phyloP scores from a whole-genome alignment of 495 filamentous ascomycete species.

The Hyaloscypha hepaticicola region DNA sequence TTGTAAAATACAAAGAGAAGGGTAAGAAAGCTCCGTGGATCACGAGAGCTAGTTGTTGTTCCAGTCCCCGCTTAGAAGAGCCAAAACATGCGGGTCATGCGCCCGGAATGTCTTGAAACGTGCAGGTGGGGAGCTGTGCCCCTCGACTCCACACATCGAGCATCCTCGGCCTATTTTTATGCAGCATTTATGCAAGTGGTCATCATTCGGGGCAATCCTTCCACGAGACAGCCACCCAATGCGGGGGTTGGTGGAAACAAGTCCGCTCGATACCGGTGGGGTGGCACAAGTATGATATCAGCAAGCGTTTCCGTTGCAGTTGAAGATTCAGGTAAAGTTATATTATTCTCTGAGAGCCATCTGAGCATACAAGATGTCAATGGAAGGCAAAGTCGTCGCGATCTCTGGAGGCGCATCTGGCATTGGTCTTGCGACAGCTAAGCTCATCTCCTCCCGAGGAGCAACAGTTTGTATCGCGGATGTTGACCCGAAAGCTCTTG shows the following conservation, averaged over 20 bases:
- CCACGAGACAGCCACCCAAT: neutral
- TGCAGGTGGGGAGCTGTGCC: neutral
- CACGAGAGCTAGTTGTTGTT: neutral
- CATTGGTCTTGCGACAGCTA: constrained; percentile 52
- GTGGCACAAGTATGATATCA: neutral
- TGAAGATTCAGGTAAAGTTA: neutral
- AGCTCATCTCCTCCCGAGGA: constrained; percentile 41
- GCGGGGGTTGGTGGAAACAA: neutral
- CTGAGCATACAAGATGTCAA: neutral
- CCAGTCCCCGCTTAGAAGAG: neutral
- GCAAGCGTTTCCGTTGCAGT: neutral
- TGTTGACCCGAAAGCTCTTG: constrained; percentile 36
- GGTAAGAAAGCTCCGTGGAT: neutral
- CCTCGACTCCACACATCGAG: neutral
- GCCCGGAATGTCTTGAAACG: neutral
- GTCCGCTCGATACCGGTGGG: neutral
- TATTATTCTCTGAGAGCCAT: neutral
- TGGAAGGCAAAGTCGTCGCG: constrained; percentile 42
- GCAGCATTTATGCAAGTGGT: neutral
- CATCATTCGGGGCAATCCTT: neutral
- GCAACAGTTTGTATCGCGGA: constrained; percentile 48
- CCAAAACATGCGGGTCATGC: neutral
- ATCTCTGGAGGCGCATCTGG: constrained; percentile 55
- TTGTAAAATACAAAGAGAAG: neutral
- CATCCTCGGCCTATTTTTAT: neutral